Base-by-base conservation (phyloP, 2,329 filamentous ascomycete species). In the Podosphaera fusca region DNA sequence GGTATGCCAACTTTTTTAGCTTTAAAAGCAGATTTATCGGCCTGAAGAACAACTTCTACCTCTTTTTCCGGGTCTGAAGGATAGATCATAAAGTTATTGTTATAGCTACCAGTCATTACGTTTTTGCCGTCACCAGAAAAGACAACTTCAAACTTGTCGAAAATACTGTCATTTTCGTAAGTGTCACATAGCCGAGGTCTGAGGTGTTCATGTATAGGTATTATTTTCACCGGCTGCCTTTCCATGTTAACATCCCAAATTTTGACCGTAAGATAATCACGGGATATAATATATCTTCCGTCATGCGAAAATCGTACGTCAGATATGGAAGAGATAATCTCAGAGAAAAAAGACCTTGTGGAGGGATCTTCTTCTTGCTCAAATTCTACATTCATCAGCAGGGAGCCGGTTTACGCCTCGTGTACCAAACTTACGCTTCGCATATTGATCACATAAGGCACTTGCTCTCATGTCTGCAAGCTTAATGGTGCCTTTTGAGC, bases 51-150 rank as follows among this genome's bases (percentile, higher is more conserved):
- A 53, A 98, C 89, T 70, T 98, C 92, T 2, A 90, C 90, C 69
- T 98, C 92, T 73, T 94, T 94, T 63, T 90, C 87, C 5, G 89
- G 86, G 66, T 96, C 90, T 33, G 89, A 92, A 3, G 92, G 92
- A 70, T 96, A 98, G 67, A 98, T 98, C 92, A 98, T 98, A 76
- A 98, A 96, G 74, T 98, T 98, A 75, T 98, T 98, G 78, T 98
- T 98, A 76, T 98, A 98, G 69, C 88, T 95, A 64, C 92, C 92
- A 4, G 92, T 98, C 92, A 98, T 98, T 63, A 96, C 92, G 65
- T 98, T 96, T 77, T 95, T 94, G 45, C 88, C 87, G 70, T 96
- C 90, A 31, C 92, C 92, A 1, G 90, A 96, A 73, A 98, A 98
- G 56, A 96, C 90, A 47, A 98, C 92, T 72, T 98, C 92, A 63